These are phyloP conservation scores for Passalora sequoiae DNA, from an alignment of 2,329 filamentous ascomycete species.

Conservation along the genomic window DNA sequence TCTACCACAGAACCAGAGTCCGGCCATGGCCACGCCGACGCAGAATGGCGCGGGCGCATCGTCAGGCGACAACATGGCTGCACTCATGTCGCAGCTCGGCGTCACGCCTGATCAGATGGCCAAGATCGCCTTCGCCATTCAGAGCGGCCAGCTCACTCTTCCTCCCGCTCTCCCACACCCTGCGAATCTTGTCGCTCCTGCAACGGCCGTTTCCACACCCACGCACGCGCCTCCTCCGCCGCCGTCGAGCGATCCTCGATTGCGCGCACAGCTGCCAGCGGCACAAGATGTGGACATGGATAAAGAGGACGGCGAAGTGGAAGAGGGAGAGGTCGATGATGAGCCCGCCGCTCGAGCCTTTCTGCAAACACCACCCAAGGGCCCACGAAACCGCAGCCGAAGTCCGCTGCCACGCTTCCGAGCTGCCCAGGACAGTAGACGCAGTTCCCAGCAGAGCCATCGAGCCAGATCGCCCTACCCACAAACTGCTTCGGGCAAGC, in stretches of 20 bases:
- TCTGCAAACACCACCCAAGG: slow-evolving; percentile 27
- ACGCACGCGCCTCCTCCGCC: slow-evolving; percentile 1
- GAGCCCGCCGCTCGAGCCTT: slow-evolving; percentile 18
- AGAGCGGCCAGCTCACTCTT: slow-evolving; percentile 24
- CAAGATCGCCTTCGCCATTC: slow-evolving; percentile 23
- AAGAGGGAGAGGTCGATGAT: slow-evolving; percentile 56
- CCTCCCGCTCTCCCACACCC: slow-evolving; percentile 21
- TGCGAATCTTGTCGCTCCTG: slow-evolving; percentile 3
- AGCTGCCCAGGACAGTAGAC: slow-evolving; percentile 7
- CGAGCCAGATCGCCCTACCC: slow-evolving; percentile 1
- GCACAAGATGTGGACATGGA: slow-evolving; percentile 36
- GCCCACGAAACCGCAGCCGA: slow-evolving; percentile 23
- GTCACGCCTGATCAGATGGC: slow-evolving; percentile 29
- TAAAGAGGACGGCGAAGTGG: slow-evolving; percentile 72
- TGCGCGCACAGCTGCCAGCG: neutral
- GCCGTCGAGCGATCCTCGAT: slow-evolving; percentile 1
- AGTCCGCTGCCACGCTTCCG: slow-evolving; percentile 9
- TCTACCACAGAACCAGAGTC: slow-evolving; percentile 5
- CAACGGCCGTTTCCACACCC: neutral
- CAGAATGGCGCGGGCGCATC: slow-evolving; percentile 1
- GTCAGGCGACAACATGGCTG: neutral
- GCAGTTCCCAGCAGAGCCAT: slow-evolving; percentile 12
- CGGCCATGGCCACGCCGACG: slow-evolving; percentile 12
- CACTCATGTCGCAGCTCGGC: slow-evolving; percentile 13
- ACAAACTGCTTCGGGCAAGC: slow-evolving; percentile 1